phyloP scores from a whole-genome alignment of 257 asterid species.

The Solanum pinnatisectum region DNA sequence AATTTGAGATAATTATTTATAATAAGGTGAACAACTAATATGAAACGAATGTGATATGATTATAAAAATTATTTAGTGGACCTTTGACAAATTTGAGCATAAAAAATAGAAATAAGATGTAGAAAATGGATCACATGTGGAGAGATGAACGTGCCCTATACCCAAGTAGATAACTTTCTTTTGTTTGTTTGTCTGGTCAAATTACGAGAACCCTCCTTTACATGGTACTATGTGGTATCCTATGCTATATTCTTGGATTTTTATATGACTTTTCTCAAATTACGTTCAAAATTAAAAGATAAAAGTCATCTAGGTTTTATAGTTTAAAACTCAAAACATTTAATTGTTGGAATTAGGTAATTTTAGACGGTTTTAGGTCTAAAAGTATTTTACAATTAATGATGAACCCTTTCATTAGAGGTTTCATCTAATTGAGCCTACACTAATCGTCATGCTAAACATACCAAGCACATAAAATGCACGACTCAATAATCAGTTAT shows the following conservation, averaged over 20 bases:
- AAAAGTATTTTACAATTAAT: no score
- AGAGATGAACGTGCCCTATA: not conserved
- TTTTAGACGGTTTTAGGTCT: not conserved
- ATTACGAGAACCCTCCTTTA: not conserved
- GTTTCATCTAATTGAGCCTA: not conserved
- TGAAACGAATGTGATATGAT: not conserved
- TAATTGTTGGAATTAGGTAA: not conserved
- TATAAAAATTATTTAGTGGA: not conserved
- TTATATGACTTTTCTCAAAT: not conserved
- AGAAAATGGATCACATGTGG: not conserved
- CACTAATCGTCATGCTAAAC: no score
- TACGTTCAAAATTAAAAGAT: not conserved
- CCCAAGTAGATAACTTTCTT: not conserved
- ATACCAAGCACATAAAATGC: not conserved
- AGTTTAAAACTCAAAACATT: no score
- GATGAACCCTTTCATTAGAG: not conserved
- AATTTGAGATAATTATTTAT: not conserved
- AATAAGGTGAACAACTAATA: not conserved
- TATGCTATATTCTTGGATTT: not conserved
- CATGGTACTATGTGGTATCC: not conserved
- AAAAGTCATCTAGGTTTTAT: not conserved
- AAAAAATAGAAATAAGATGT: not conserved
- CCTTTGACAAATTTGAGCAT: not conserved
- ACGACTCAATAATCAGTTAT: not conserved
- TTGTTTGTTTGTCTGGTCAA: constrained; percentile 7